Conservation (phyloP, 306 rosid genomes). For the Quercus aquifolioides region DNA sequence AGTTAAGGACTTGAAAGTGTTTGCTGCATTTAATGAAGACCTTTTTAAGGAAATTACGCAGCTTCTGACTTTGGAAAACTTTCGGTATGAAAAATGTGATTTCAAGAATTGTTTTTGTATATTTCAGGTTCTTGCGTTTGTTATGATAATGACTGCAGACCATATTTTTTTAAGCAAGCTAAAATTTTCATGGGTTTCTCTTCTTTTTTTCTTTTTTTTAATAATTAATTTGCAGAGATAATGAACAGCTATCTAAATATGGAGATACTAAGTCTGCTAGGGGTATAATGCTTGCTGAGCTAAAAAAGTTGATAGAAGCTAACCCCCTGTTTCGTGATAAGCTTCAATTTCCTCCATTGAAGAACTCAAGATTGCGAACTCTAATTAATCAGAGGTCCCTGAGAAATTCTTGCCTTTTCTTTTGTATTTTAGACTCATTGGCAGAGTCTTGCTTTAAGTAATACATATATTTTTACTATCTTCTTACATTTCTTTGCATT, state of each 20-base stretch:
- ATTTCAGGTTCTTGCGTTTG: neutral
- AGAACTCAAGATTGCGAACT: slow-evolving; percentile 94
- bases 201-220: neutral
- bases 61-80: slow-evolving; percentile 88
- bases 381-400: slow-evolving; percentile 93
- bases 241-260: slow-evolving; percentile 96
- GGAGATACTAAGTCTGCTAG: slow-evolving; percentile 99
- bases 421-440: slow-evolving; percentile 7
- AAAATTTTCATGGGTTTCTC: neutral
- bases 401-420: slow-evolving; percentile 1
- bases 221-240: slow-evolving; percentile 64
- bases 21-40: slow-evolving; percentile 92
- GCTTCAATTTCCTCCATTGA: slow-evolving; percentile 94
- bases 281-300: slow-evolving; percentile 96
- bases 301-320: slow-evolving; percentile 95
- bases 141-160: neutral
- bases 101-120: slow-evolving; percentile 9
- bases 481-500: slow-evolving; percentile 7
- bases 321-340: slow-evolving; percentile 98
- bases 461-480: slow-evolving; percentile 10
- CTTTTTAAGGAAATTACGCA: slow-evolving; percentile 98
- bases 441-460: neutral
- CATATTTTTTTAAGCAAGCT: neutral
- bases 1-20: slow-evolving; percentile 97
- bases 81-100: slow-evolving; percentile 61